Evolutionary conservation across 768 basidiomycete genomes (phyloP).

Genomic region (Tricholoma terreum): DNA sequence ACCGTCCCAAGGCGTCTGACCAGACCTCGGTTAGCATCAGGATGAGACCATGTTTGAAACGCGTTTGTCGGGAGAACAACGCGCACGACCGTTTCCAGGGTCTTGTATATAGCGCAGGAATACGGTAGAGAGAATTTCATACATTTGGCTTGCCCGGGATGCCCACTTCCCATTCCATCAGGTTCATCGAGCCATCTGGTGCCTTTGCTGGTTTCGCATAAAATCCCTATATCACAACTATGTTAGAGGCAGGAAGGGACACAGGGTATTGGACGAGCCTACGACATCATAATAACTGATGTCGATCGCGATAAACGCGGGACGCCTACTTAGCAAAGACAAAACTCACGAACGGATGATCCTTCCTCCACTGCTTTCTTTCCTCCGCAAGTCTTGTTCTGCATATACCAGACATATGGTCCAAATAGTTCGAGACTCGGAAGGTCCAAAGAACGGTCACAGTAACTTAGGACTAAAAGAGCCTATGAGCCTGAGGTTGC

Average conservation of each 20-base stretch:
- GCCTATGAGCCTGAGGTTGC: too few relatives aligned
- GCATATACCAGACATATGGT: slow-evolving; percentile 86
- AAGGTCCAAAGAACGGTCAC: not conserved
- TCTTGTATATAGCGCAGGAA: not conserved
- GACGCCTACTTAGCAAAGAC: slow-evolving; percentile 6
- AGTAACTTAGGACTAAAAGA: too few relatives aligned
- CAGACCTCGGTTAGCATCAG: slow-evolving; percentile 8
- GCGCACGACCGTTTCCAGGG: slow-evolving; percentile 2
- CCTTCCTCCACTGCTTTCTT: slow-evolving; percentile 98
- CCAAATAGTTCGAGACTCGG: not conserved
- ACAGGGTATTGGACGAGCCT: not conserved
- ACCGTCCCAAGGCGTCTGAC: slow-evolving; percentile 93
- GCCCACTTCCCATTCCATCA: slow-evolving; percentile 98
- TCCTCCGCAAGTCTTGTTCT: slow-evolving; percentile 92
- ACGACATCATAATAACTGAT: not conserved
- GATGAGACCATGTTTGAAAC: slow-evolving; percentile 9
- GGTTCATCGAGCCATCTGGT: slow-evolving; percentile 89
- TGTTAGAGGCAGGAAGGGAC: not conserved
- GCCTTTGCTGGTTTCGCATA: slow-evolving; percentile 92
- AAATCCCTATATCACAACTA: slow-evolving; percentile 69
- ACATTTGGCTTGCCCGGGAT: slow-evolving; percentile 92
- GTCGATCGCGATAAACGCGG: slow-evolving; percentile 9
- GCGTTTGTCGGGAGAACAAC: slow-evolving; percentile 8
- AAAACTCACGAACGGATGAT: slow-evolving; percentile 90
- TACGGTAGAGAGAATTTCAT: slow-evolving; percentile 31